Evolutionary conservation across 2,329 filamentous ascomycete genomes (phyloP).

Genomic region (Colletotrichum nymphaeae): DNA sequence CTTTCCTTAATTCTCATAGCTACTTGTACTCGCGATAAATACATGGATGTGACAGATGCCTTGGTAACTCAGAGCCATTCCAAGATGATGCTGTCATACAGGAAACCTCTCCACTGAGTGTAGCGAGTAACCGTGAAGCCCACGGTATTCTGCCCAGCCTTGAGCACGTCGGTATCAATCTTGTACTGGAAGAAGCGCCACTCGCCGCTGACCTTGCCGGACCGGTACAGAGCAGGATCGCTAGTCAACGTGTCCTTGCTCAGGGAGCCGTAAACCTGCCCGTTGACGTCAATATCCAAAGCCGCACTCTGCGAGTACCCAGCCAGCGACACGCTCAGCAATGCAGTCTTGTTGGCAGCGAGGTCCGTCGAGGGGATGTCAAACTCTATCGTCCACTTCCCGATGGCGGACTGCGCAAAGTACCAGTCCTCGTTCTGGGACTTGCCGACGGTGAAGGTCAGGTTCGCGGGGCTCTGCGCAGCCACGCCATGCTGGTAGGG

Average conservation of each 20-base stretch:
- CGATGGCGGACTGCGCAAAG: conserved; percentile 51
- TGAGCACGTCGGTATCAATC: conserved; percentile 15
- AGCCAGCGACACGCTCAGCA: conserved; percentile 51
- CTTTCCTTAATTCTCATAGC: neutral
- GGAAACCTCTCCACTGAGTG: conserved; percentile 31
- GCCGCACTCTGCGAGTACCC: conserved; percentile 46
- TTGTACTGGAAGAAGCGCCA: conserved; percentile 33
- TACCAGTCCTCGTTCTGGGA: conserved; percentile 53
- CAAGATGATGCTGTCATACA: conserved; percentile 33
- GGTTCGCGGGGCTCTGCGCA: conserved; percentile 51
- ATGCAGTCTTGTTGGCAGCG: conserved; percentile 39
- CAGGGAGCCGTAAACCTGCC: conserved; percentile 19
- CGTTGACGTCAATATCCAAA: conserved; percentile 30
- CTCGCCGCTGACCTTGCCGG: conserved; percentile 30
- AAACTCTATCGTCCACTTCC: conserved; percentile 44
- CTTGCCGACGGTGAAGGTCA: conserved; percentile 53
- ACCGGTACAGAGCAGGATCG: conserved; percentile 32
- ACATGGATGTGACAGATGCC: neutral
- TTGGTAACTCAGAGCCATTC: conserved; percentile 17
- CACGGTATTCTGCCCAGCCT: conserved; percentile 26
- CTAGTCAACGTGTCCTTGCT: conserved; percentile 25
- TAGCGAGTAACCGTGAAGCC: conserved; percentile 25
- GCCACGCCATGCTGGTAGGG: conserved; percentile 53
- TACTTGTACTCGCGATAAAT: neutral
- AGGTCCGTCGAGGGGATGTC: conserved; percentile 4